Percentiles rank a stretch among this genome's conserved stretches.
phyloP scores from a whole-genome alignment of 1,139 yeast species.

The Meyerozyma athensensis region DNA sequence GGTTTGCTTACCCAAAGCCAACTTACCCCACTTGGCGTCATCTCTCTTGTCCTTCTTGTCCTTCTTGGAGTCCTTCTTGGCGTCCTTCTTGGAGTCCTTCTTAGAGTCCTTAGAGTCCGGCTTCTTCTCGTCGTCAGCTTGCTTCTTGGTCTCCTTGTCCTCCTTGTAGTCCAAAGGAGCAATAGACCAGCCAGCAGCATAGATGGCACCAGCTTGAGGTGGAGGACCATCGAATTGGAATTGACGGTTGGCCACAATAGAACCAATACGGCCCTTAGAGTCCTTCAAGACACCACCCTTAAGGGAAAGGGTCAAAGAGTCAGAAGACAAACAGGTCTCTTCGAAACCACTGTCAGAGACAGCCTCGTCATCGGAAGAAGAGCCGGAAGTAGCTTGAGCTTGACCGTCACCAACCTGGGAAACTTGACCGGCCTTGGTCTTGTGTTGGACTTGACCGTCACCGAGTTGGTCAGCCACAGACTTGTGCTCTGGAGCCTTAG shows the following conservation, averaged over 20 bases:
- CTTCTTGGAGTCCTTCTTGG: background rate
- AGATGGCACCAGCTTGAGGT: slow-evolving; percentile 40
- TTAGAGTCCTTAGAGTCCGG: background rate
- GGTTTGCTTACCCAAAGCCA: slow-evolving; percentile 36
- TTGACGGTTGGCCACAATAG: slow-evolving; percentile 43
- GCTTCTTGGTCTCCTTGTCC: slow-evolving; percentile 9
- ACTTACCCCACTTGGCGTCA: slow-evolving; percentile 18
- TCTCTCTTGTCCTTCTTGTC: slow-evolving; percentile 16
- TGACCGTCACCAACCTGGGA: slow-evolving; percentile 4
- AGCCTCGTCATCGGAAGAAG: background rate
- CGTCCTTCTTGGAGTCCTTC: background rate
- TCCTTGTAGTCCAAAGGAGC: slow-evolving; percentile 20
- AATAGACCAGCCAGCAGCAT: slow-evolving; percentile 36
- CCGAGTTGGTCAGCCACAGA: slow-evolving; percentile 7
- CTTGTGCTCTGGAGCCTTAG: background rate
- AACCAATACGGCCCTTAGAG: slow-evolving; percentile 33
- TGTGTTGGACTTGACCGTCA: slow-evolving; percentile 9
- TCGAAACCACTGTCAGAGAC: slow-evolving; percentile 6
- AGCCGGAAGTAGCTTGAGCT: slow-evolving; percentile 8
- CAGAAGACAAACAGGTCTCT: slow-evolving; percentile 23
- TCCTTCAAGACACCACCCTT: slow-evolving; percentile 28
- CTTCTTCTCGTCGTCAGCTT: slow-evolving; percentile 8
- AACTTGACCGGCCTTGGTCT: slow-evolving; percentile 8
- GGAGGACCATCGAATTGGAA: slow-evolving; percentile 45
- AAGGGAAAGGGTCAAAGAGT: slow-evolving; percentile 27